Evolutionary conservation across 768 basidiomycete species (phyloP).

Genomic region (Paxillus ammoniavirescens): DNA sequence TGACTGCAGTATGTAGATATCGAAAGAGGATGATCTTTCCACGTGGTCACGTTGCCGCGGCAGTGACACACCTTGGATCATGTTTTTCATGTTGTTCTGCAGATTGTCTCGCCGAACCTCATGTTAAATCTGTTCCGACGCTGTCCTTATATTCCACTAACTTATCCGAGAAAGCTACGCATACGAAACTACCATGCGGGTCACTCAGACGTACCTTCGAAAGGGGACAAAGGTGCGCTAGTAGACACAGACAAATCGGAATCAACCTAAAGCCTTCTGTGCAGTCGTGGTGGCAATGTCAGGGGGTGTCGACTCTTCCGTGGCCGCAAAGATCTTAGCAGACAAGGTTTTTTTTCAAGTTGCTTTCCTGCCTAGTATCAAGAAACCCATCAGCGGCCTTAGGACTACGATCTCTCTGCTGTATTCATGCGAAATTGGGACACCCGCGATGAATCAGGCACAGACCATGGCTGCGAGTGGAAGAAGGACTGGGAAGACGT

Average conservation of each 20-base stretch:
- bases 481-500: conserved; percentile 95
- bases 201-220: conserved; percentile 14
- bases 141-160: background rate
- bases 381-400: background rate
- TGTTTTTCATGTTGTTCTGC: background rate
- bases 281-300: conserved; percentile 91
- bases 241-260: background rate
- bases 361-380: background rate
- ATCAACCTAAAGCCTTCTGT: background rate
- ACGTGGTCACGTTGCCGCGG: too few relatives aligned
- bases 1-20: too few relatives aligned
- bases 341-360: conserved; percentile 47
- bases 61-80: background rate
- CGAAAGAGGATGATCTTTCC: too few relatives aligned
- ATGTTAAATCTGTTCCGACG: conserved; percentile 14
- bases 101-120: background rate
- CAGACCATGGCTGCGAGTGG: conserved; percentile 91
- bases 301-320: conserved; percentile 93
- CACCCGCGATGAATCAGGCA: conserved; percentile 74
- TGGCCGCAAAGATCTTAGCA: conserved; percentile 74
- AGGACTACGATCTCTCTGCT: conserved; percentile 84
- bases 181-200: conserved; percentile 17
- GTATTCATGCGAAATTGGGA: conserved; percentile 98
- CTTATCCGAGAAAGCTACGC: background rate
- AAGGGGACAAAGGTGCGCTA: conserved; percentile 27